phyloP scores from a whole-genome alignment of 2,329 filamentous ascomycete species.

The Fusarium denticulatum region DNA sequence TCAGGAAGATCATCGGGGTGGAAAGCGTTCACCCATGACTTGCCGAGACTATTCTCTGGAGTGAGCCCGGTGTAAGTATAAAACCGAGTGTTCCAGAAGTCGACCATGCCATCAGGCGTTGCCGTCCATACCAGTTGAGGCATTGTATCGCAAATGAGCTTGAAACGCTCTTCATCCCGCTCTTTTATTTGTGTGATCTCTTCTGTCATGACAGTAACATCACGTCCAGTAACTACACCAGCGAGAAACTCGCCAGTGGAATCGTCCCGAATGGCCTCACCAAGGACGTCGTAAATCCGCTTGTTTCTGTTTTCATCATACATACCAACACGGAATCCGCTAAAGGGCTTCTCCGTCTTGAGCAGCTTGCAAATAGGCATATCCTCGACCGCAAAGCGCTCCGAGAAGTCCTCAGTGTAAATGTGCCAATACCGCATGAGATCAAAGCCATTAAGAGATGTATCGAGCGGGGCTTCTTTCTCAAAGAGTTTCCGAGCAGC shows the following conservation, averaged over 20 bases:
- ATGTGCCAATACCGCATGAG: slow-evolving; percentile 69
- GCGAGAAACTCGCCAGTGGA: slow-evolving; percentile 77
- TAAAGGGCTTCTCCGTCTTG: slow-evolving; percentile 68
- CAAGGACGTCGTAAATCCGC: slow-evolving; percentile 71
- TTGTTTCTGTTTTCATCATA: slow-evolving; percentile 62
- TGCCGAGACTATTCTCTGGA: slow-evolving; percentile 69
- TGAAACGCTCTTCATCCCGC: slow-evolving; percentile 78
- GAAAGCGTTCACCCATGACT: slow-evolving; percentile 71
- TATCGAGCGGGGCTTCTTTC: slow-evolving; percentile 52
- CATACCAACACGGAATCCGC: slow-evolving; percentile 70
- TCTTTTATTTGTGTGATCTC: slow-evolving; percentile 76
- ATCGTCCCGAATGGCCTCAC: slow-evolving; percentile 74
- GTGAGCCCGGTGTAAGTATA: slow-evolving; percentile 79
- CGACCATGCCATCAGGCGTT: slow-evolving; percentile 69
- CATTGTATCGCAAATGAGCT: slow-evolving; percentile 79
- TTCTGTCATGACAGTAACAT: slow-evolving; percentile 75
- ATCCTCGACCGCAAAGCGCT: slow-evolving; percentile 65
- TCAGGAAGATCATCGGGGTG: slow-evolving; percentile 74
- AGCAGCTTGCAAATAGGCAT: slow-evolving; percentile 74
- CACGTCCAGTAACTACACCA: slow-evolving; percentile 75
- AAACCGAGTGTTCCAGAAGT: slow-evolving; percentile 83
- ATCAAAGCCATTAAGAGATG: slow-evolving; percentile 60
- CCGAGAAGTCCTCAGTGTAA: slow-evolving; percentile 74
- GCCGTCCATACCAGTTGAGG: slow-evolving; percentile 80
- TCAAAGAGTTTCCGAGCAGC: slow-evolving; percentile 66